Evolutionary conservation across 2,329 filamentous ascomycete species (phyloP).

Genomic region (Aspergillus texensis): DNA sequence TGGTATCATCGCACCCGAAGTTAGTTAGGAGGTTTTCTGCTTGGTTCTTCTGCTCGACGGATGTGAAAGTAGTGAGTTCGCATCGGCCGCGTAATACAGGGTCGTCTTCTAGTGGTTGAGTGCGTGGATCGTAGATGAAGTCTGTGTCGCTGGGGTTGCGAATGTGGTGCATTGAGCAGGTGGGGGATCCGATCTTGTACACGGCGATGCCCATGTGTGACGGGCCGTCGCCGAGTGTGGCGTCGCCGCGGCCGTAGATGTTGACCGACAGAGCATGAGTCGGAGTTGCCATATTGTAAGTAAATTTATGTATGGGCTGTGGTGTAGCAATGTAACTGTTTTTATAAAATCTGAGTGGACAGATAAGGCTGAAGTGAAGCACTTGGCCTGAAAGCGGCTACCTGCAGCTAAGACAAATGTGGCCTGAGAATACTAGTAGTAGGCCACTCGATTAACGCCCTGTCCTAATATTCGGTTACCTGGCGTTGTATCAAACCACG

Average conservation of each 20-base stretch:
- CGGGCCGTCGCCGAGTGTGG: slow-evolving; percentile 21
- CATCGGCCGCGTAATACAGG: slow-evolving; percentile 24
- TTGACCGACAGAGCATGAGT: slow-evolving; percentile 13
- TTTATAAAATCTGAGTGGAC: no score
- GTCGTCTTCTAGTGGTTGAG: slow-evolving; percentile 21
- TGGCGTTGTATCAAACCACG: neutral
- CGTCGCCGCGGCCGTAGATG: slow-evolving; percentile 27
- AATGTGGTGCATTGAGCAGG: slow-evolving; percentile 27
- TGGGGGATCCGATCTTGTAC: slow-evolving; percentile 20
- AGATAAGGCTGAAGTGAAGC: neutral
- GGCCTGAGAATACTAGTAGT: neutral
- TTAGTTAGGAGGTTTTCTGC: slow-evolving; percentile 5
- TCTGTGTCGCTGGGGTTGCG: slow-evolving; percentile 20
- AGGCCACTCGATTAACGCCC: neutral
- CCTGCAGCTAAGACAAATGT: neutral
- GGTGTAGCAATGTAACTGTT: no score
- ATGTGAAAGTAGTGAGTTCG: slow-evolving; percentile 18
- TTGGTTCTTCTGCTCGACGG: slow-evolving; percentile 6
- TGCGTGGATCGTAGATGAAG: slow-evolving; percentile 25
- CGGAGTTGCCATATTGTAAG: no score
- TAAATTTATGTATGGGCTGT: no score
- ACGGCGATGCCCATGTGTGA: slow-evolving; percentile 25
- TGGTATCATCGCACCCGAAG: slow-evolving; percentile 16
- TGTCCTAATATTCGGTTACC: neutral
- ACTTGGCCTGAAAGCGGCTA: neutral